Conservation (phyloP, 176 grass and related monocot species). For the Luzula sylvatica region DNA sequence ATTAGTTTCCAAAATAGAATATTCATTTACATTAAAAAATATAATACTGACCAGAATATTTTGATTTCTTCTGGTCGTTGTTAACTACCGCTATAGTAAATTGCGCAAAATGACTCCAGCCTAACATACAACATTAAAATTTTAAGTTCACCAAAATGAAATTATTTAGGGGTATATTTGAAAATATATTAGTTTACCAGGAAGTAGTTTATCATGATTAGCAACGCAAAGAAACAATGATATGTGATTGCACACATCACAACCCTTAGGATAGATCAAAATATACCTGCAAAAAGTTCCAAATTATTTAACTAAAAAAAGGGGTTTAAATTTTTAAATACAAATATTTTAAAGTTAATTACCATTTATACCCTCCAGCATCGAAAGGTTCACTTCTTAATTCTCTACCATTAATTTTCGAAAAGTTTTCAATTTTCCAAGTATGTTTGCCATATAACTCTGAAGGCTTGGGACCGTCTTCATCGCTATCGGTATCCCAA, state of each 20-base stretch:
- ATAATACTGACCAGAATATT: constrained; percentile 80
- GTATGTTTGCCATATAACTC: constrained; percentile 66
- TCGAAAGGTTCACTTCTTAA: constrained; percentile 91
- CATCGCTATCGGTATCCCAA: constrained; percentile 58
- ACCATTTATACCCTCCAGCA: constrained; percentile 97
- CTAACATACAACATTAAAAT: constrained; percentile 31
- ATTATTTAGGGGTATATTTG: too few species aligned
- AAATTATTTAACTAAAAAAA: constrained; percentile 4
- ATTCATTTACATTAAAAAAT: background rate
- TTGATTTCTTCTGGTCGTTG: constrained; percentile 95
- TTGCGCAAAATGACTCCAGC: constrained; percentile 97
- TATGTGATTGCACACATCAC: constrained; percentile 91
- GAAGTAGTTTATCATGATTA: constrained; percentile 92
- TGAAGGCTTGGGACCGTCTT: constrained; percentile 72
- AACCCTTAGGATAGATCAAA: constrained; percentile 96
- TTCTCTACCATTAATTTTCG: constrained; percentile 91
- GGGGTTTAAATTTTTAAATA: constrained; percentile 13
- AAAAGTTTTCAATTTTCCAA: constrained; percentile 94
- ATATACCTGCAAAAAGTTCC: constrained; percentile 72
- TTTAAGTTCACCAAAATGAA: constrained; percentile 8
- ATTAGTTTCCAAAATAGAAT: background rate
- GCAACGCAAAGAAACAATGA: constrained; percentile 97
- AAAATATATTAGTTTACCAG: constrained; percentile 51
- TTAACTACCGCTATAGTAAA: constrained; percentile 98
- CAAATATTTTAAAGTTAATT: constrained; percentile 22